Conservation (phyloP, 2,329 filamentous ascomycete genomes). For the Arthrinium puccinioides region DNA sequence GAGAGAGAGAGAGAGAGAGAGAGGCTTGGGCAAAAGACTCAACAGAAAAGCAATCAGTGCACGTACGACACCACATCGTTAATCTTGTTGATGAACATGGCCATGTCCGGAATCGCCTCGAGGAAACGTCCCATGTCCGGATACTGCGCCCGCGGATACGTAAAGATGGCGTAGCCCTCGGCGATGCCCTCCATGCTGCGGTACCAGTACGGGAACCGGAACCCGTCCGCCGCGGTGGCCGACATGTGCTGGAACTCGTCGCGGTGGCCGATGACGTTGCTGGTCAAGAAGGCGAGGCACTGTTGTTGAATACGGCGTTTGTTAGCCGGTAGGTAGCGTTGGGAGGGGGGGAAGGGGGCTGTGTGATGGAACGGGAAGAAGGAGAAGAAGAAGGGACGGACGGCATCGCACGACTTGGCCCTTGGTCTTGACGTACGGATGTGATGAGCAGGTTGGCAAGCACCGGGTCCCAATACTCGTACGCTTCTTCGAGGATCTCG, state of each 20-base stretch:
- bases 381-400: too few relatives aligned
- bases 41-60: too few relatives aligned
- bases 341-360: not conserved
- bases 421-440: not conserved
- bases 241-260: slow-evolving; percentile 13
- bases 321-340: not conserved
- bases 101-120: slow-evolving; percentile 19
- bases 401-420: not conserved
- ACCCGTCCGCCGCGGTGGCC: slow-evolving; percentile 10
- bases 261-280: slow-evolving; percentile 15
- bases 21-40: too few relatives aligned
- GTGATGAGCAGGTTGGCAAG: slow-evolving; percentile 16
- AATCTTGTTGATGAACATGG: slow-evolving; percentile 15
- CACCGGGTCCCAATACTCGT: slow-evolving; percentile 16
- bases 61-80: slow-evolving; percentile 23
- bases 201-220: slow-evolving; percentile 18
- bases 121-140: slow-evolving; percentile 18
- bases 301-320: not conserved
- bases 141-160: slow-evolving; percentile 15
- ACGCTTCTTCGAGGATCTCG: slow-evolving; percentile 11
- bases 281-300: slow-evolving; percentile 16
- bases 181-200: slow-evolving; percentile 18
- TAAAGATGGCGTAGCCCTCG: slow-evolving; percentile 19
- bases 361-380: not conserved
- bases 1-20: too few relatives aligned